Evolutionary conservation across 2,329 filamentous ascomycete genomes (phyloP), one percentile per base, ranked within the genome.

Genomic region (Fusarium sp.): DNA sequence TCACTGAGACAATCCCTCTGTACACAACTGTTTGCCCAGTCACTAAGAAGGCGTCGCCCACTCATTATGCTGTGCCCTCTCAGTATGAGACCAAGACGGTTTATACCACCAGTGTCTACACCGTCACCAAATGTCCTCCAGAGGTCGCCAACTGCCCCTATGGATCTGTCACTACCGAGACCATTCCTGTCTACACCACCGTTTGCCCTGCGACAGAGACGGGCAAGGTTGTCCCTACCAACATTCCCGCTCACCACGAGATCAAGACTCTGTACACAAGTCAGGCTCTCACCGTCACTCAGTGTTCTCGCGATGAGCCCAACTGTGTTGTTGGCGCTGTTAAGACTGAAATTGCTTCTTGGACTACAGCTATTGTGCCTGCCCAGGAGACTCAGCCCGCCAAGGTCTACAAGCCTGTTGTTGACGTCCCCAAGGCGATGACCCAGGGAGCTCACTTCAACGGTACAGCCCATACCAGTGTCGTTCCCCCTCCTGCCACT

Each of bases 61-160:
- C 60, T 7, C 24, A 47, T 17, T 48, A 65, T n/a, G 53, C 59
- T 35, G 33, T 46, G 10, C 24, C 51, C 6, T 55, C 64, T 49
- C 59, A 65, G 28, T 66, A 66, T 50, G 72, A 71, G 48, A 76
- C 73, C 22, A 75, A 68, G 70, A 82, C 84, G 71, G 79, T 87
- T 77, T 86, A 83, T 80, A 78, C 80, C 72, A 88, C 85, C 71
- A 81, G 81, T 72, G 79, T 83, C 67, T 79, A 83, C 67, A 87
- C 84, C 74, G 79, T 87, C 78, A 87, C 84, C 74, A 83, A 82
- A 39, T 88, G 86, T 77, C 81, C 79, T 55, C 79, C 84, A 43
- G 80, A 78, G 62, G 82, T 86, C 67, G 80, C 80, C 71, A 75
- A 86, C 83, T 88, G 86, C 75, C 77, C 77, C 32, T 75, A 75